A percentile compares a stretch with the other conserved stretches of the same genome.
phyloP scores from a whole-genome alignment of 2,329 filamentous ascomycete species.

The Aspergillus sp. region DNA sequence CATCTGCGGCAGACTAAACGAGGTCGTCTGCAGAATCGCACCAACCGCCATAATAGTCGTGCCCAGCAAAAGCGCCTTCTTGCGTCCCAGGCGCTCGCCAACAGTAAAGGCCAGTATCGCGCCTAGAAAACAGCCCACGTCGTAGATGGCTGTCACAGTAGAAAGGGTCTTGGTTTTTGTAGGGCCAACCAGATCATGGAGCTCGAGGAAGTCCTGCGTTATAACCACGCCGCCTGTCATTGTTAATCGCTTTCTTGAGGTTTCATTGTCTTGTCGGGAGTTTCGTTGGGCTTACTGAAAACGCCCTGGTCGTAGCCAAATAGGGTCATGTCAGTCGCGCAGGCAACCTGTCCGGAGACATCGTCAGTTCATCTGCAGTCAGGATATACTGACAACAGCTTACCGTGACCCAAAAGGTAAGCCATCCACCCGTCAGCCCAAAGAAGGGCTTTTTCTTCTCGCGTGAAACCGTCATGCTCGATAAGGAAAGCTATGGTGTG shows the following conservation, averaged over 20 bases:
- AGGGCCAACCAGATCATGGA: slow-evolving; percentile 45
- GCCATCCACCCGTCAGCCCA: slow-evolving; percentile 55
- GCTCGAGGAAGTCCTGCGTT: slow-evolving; percentile 52
- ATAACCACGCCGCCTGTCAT: slow-evolving; percentile 52
- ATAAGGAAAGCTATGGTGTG: too few relatives aligned
- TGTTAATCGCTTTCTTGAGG: background rate
- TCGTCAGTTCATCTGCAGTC: too few relatives aligned
- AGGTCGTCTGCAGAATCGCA: slow-evolving; percentile 48
- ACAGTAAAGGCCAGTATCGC: slow-evolving; percentile 47
- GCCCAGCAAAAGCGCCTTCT: slow-evolving; percentile 48
- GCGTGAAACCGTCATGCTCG: too few relatives aligned
- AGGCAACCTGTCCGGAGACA: slow-evolving; percentile 31
- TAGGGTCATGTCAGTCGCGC: slow-evolving; percentile 51
- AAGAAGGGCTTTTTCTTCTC: slow-evolving; percentile 48
- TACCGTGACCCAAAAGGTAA: slow-evolving; percentile 58
- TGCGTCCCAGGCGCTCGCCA: slow-evolving; percentile 49
- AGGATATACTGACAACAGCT: too few relatives aligned
- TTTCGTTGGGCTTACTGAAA: slow-evolving; percentile 37
- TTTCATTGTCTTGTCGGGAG: too few relatives aligned
- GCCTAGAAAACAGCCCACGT: slow-evolving; percentile 61
- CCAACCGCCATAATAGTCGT: slow-evolving; percentile 51
- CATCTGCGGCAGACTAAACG: slow-evolving; percentile 50
- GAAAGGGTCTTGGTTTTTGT: slow-evolving; percentile 33
- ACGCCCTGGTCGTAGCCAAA: slow-evolving; percentile 54
- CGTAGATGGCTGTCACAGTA: slow-evolving; percentile 59